Percentiles rank a stretch among this genome's conserved stretches.
These are phyloP conservation scores for Starmerella lactis-condensi DNA, from an alignment of 805 yeast genomes.

Conservation along the genomic window DNA sequence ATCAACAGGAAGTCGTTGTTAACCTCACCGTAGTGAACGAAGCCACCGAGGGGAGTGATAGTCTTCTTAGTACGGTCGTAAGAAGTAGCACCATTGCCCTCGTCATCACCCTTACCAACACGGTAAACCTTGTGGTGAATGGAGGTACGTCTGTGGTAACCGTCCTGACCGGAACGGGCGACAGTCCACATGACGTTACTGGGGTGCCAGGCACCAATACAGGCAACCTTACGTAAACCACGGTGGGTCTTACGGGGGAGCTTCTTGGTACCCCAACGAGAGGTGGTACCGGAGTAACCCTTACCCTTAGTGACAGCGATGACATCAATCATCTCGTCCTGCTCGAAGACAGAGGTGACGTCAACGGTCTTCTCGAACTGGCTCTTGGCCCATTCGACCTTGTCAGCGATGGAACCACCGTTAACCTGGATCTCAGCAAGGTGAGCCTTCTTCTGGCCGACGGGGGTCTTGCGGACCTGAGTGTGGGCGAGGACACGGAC, in stretches of 20 bases:
- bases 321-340: slow-evolving; percentile 95
- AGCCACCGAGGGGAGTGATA: slow-evolving; percentile 99
- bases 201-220: slow-evolving; percentile 99
- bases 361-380: slow-evolving; percentile 98
- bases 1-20: slow-evolving; percentile 94
- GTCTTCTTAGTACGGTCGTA: slow-evolving; percentile 99
- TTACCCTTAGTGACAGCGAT: slow-evolving; percentile 99
- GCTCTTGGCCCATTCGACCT: slow-evolving; percentile 96
- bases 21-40: slow-evolving; percentile 96
- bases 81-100: slow-evolving; percentile 83
- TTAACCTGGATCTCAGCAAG: slow-evolving; percentile 98
- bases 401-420: slow-evolving; percentile 97
- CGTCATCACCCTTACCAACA: slow-evolving; percentile 92
- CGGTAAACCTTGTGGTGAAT: slow-evolving; percentile 99
- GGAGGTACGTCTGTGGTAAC: slow-evolving; percentile 99
- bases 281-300: slow-evolving; percentile 99
- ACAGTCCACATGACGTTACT: slow-evolving; percentile 99
- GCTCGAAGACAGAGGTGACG: slow-evolving; percentile 91
- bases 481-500: slow-evolving; percentile 99
- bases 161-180: slow-evolving; percentile 99
- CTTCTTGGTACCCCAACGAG: slow-evolving; percentile 99
- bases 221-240: slow-evolving; percentile 99
- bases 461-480: slow-evolving; percentile 98
- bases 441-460: slow-evolving; percentile 98
- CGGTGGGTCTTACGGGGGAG: slow-evolving; percentile 99